Evolutionary conservation across 2,329 filamentous ascomycete genomes (phyloP).

Genomic region (Proliferodiscus dingleyae): DNA sequence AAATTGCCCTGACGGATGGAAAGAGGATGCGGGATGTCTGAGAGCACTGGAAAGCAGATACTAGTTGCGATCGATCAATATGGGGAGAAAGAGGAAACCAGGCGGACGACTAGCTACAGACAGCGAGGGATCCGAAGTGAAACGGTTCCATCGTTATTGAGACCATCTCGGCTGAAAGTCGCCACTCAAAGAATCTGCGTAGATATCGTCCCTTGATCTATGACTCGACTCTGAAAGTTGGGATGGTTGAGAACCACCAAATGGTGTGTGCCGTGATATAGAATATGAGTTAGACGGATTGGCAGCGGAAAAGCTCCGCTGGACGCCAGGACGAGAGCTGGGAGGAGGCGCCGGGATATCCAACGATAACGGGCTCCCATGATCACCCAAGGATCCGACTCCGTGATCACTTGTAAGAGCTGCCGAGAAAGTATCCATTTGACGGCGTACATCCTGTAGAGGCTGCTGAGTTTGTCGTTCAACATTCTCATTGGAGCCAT

Average conservation of each 20-base stretch:
- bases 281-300: not conserved
- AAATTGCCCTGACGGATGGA: too few species aligned
- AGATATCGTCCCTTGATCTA: not conserved
- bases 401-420: too few species aligned
- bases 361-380: not conserved
- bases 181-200: too few species aligned
- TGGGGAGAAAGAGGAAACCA: too few species aligned
- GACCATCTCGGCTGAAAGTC: not conserved
- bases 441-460: not conserved
- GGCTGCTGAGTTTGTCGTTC: not conserved
- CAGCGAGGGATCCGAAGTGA: too few species aligned
- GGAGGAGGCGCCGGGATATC: not conserved
- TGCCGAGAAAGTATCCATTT: not conserved
- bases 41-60: too few species aligned
- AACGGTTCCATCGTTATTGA: not conserved
- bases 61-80: too few species aligned
- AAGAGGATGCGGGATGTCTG: too few species aligned
- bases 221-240: not conserved
- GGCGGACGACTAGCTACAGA: too few species aligned
- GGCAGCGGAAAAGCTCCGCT: not conserved
- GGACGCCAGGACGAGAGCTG: not conserved
- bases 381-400: not conserved
- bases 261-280: not conserved
- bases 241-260: not conserved
- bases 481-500: conserved; percentile 7